Evolutionary conservation across 768 basidiomycete genomes (phyloP).

Genomic region (Lanmaoa pseudosensibilis): DNA sequence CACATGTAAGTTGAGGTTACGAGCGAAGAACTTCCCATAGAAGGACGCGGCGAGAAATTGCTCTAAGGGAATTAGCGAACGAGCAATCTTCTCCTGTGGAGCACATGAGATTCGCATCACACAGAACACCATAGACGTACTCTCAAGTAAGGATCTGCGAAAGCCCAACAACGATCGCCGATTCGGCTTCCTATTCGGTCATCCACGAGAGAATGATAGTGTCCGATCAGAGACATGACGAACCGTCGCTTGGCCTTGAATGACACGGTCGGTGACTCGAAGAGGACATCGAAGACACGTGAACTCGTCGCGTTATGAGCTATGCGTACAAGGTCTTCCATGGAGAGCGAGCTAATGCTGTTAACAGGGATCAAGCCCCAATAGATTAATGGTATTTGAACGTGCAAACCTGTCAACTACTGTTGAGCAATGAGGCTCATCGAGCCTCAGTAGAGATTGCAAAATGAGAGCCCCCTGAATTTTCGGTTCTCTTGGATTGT

Average conservation of each 20-base stretch:
- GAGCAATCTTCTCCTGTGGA: constrained; percentile 85
- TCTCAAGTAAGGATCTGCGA: constrained; percentile 90
- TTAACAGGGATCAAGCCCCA: constrained; percentile 7
- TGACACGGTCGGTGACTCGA: constrained; percentile 67
- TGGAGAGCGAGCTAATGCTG: constrained; percentile 59
- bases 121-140: constrained; percentile 38
- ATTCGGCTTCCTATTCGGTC: constrained; percentile 90
- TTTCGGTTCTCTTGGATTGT: constrained; percentile 57
- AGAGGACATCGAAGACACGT: constrained; percentile 74
- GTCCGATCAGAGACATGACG: constrained; percentile 72
- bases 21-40: constrained; percentile 86
- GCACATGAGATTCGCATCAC: constrained; percentile 5
- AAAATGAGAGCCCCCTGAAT: constrained; percentile 84
- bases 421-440: constrained; percentile 62
- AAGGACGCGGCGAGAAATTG: constrained; percentile 70
- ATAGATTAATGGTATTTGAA: neutral
- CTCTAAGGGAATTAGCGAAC: constrained; percentile 71
- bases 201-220: constrained; percentile 79
- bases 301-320: constrained; percentile 69
- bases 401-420: constrained; percentile 65
- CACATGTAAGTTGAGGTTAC: constrained; percentile 74
- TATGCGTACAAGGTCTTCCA: constrained; percentile 58
- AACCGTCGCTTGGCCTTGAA: constrained; percentile 67
- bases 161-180: constrained; percentile 87
- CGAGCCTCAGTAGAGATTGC: constrained; percentile 75